These are phyloP conservation scores for Radiomyces spectabilis DNA, from an alignment of 192 early-diverging fungal species.

Conservation along the genomic window DNA sequence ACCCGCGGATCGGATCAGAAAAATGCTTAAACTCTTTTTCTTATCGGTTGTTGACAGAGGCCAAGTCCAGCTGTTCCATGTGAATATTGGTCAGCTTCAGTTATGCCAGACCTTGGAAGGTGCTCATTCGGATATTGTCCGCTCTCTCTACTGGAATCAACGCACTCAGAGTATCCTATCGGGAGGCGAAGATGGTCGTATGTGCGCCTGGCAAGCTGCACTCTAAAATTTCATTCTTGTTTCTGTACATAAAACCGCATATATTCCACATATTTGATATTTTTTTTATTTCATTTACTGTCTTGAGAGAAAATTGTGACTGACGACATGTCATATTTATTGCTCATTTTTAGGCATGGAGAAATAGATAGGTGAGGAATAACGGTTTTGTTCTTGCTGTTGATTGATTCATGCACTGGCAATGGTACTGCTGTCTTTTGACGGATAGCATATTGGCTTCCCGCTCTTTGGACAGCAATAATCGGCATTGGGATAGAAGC, in stretches of 20 bases:
- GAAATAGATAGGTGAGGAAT: too few relatives aligned
- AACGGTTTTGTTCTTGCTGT: background rate
- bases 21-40: background rate
- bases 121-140: slow-evolving; percentile 83
- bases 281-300: too few relatives aligned
- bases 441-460: background rate
- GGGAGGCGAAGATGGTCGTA: slow-evolving; percentile 72
- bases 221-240: too few relatives aligned
- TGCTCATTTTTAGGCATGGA: too few relatives aligned
- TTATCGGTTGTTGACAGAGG: slow-evolving; percentile 43
- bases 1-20: background rate
- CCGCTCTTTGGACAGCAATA: slow-evolving; percentile 9
- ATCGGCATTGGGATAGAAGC: slow-evolving; percentile 11
- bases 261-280: too few relatives aligned
- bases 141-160: slow-evolving; percentile 70
- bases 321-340: too few relatives aligned
- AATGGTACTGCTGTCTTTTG: too few relatives aligned
- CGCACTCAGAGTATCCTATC: slow-evolving; percentile 50
- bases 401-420: background rate
- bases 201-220: slow-evolving; percentile 58
- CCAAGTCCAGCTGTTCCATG: slow-evolving; percentile 72
- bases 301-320: too few relatives aligned
- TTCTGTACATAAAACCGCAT: too few relatives aligned
- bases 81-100: slow-evolving; percentile 65
- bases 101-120: slow-evolving; percentile 63